A percentile compares a stretch with the other conserved stretches of the same genome.
phyloP scores from a whole-genome alignment of 1,284 basidiomycete genomes.

The Ceratobasidium sp. region DNA sequence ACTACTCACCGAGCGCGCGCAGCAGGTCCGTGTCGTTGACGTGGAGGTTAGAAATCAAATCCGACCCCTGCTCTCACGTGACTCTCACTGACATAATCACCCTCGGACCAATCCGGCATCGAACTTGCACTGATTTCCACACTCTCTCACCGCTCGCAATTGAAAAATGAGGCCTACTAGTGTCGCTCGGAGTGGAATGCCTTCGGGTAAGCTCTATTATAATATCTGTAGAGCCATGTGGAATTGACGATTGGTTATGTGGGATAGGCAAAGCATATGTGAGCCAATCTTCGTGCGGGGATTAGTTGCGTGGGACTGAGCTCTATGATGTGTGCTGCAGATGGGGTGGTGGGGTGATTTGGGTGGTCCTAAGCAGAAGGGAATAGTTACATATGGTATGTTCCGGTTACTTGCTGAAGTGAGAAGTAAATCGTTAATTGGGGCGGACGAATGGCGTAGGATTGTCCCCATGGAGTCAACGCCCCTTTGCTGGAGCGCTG shows the following conservation, averaged over 20 bases:
- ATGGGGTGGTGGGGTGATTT: constrained; percentile 94
- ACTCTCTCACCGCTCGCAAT: constrained; percentile 30
- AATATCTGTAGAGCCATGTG: not conserved
- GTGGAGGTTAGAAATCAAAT: not conserved
- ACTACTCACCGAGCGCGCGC: not conserved
- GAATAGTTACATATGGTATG: constrained; percentile 84
- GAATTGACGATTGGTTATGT: not conserved
- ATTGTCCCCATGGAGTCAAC: constrained; percentile 83
- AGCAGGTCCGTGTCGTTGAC: constrained; percentile 16
- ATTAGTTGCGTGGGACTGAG: constrained; percentile 8
- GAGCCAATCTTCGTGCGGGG: constrained; percentile 29
- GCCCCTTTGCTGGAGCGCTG: constrained; percentile 76
- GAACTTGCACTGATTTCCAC: constrained; percentile 21
- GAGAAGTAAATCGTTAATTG: not conserved
- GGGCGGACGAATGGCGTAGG: constrained; percentile 58
- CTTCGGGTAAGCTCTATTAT: constrained; percentile 66
- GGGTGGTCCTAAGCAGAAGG: constrained; percentile 76
- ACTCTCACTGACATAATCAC: constrained; percentile 2
- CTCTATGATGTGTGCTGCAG: constrained; percentile 56
- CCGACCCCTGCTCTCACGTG: constrained; percentile 14
- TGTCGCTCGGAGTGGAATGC: constrained; percentile 75
- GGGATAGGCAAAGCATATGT: constrained; percentile 45
- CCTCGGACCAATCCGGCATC: constrained; percentile 34
- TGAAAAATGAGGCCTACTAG: constrained; percentile 74
- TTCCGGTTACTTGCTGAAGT: constrained; percentile 46